Percentiles rank a stretch among this genome's conserved stretches.
These are phyloP conservation scores for Emergomyces africanus DNA, from an alignment of 2,329 filamentous ascomycete species.

Conservation along the genomic window DNA sequence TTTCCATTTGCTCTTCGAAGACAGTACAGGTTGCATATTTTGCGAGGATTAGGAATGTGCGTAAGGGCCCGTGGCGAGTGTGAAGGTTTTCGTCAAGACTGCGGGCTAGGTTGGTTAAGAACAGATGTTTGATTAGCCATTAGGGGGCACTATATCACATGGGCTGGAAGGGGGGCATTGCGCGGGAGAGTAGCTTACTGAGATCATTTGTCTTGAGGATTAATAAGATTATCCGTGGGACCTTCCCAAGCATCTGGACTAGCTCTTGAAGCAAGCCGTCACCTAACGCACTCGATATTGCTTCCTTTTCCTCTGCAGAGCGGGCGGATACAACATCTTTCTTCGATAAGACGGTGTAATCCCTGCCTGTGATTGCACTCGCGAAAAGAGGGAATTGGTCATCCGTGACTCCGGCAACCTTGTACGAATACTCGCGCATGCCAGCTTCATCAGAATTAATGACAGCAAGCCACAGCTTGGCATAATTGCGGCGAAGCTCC, in stretches of 20 bases:
- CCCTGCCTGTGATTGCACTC: constrained; percentile 87
- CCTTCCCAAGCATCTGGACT: constrained; percentile 73
- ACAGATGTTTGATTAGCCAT: background rate
- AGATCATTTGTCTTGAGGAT: constrained; percentile 98
- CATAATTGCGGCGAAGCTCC: constrained; percentile 68
- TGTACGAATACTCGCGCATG: constrained; percentile 80
- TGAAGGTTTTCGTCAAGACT: constrained; percentile 73
- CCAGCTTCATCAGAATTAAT: constrained; percentile 72
- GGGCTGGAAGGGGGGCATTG: background rate
- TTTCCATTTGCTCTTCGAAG: constrained; percentile 47
- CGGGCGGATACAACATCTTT: constrained; percentile 43
- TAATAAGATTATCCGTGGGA: constrained; percentile 82
- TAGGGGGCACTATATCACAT: background rate
- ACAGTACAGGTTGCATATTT: constrained; percentile 50
- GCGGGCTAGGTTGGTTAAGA: constrained; percentile 41
- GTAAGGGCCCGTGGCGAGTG: constrained; percentile 44
- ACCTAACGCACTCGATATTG: constrained; percentile 71
- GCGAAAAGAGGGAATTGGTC: constrained; percentile 92
- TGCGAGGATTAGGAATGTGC: constrained; percentile 52
- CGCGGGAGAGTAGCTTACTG: constrained; percentile 37
- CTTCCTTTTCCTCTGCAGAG: constrained; percentile 65
- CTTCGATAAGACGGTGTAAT: constrained; percentile 61
- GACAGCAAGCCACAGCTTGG: constrained; percentile 94
- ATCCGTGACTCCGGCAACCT: constrained; percentile 79
- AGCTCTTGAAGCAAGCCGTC: constrained; percentile 82